phyloP scores from a whole-genome alignment of 2,329 filamentous ascomycete species.

The Cercospora sp. region DNA sequence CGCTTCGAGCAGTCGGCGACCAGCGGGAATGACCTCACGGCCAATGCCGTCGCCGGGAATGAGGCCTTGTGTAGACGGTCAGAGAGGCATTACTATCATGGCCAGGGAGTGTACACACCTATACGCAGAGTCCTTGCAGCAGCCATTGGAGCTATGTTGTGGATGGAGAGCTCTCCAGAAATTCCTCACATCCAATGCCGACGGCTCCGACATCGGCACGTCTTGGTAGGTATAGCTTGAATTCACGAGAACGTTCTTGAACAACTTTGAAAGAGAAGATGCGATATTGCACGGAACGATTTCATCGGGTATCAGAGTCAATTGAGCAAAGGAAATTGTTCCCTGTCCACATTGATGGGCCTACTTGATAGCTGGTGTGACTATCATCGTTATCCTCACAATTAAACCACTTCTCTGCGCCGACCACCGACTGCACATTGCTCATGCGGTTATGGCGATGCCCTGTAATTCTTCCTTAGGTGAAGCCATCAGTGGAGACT shows the following conservation, averaged over 20 bases:
- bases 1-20: conserved; percentile 86
- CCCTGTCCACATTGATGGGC: background rate
- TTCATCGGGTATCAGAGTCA: background rate
- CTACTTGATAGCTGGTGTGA: background rate
- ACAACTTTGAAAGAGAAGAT: background rate
- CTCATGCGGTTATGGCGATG: background rate
- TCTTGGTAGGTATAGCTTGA: background rate
- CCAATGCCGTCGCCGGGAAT: conserved; percentile 98
- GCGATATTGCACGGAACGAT: background rate
- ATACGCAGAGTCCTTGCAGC: conserved; percentile 17
- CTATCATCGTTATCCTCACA: background rate
- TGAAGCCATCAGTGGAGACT: background rate
- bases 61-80: conserved; percentile 62
- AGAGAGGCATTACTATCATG: background rate
- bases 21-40: conserved; percentile 94
- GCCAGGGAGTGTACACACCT: background rate
- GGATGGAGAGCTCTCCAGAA: background rate
- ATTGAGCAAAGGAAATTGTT: background rate
- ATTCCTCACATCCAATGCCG: conserved; percentile 1
- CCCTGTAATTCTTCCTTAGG: background rate
- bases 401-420: background rate
- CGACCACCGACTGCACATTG: background rate
- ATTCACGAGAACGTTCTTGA: background rate
- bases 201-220: background rate
- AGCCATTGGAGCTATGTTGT: conserved; percentile 13